Evolutionary conservation across 441 rosid species (phyloP).

Genomic region (Cnidoscolus chayamansa): DNA sequence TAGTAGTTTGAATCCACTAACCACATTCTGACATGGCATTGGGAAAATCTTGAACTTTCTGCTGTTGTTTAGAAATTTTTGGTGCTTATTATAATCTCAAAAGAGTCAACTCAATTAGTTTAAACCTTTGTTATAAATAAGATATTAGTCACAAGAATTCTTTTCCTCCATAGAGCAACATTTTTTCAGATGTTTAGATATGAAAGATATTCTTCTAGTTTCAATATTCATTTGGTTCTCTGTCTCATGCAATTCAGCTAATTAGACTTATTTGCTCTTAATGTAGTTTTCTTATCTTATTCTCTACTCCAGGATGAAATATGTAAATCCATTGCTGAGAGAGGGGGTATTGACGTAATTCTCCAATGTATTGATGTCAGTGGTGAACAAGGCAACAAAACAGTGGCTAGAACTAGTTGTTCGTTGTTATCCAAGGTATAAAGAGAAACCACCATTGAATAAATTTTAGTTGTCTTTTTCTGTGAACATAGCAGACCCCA

Average conservation of each 20-base stretch:
- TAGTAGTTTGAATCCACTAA: neutral
- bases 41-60: neutral
- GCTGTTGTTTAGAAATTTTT: neutral
- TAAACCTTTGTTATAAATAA: neutral
- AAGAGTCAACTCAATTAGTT: neutral
- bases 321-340: slow-evolving; percentile 82
- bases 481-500: neutral
- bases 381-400: slow-evolving; percentile 70
- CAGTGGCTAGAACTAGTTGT: slow-evolving; percentile 72
- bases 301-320: slow-evolving; percentile 69
- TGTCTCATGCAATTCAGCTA: slow-evolving; percentile 4
- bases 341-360: slow-evolving; percentile 75
- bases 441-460: neutral
- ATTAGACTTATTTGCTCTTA: slow-evolving; percentile 8
- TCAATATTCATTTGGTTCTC: neutral
- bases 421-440: slow-evolving; percentile 75
- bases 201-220: neutral
- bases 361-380: slow-evolving; percentile 73
- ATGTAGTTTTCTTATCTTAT: slow-evolving; percentile 4
- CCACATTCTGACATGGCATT: neutral
- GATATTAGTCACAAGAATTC: neutral
- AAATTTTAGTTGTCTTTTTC: neutral
- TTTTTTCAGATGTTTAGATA: neutral
- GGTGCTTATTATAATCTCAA: neutral
- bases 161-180: neutral